Base-by-base conservation (phyloP, 2,329 filamentous ascomycete species). In the Sporothrix humicola region DNA sequence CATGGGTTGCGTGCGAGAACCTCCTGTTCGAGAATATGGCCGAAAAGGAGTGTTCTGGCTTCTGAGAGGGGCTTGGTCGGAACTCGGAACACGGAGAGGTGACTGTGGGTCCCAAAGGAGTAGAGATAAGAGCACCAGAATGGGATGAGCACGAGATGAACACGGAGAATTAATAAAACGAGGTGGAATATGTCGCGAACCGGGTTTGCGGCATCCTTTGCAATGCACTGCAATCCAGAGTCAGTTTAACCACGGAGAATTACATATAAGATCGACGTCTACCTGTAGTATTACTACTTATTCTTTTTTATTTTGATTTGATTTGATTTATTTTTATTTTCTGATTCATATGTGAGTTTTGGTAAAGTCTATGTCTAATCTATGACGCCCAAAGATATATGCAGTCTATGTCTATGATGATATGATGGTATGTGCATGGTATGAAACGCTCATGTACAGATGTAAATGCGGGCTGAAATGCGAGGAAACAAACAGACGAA, bases 371-470 rank as follows among this genome's bases (percentile, higher is more conserved):
- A 50, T 68, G 44, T 50, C 15, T 20, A 31, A 31, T 69, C 20
- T 68, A 66, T 37, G 26, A 52, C 6, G 10, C 10, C 46, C 44
- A 48, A 65, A 15, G 7, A 23, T 65, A 17, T 65, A 20, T 48
- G 42, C 61, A 65, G 20, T 65, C 20, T 65, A 65, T 65, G 61
- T 46, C 61, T 65, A 48, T 59, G 26, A n/a, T 44, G 54, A 13
- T 48, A 48, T 48, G 10, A 10, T 26, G 31, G 61, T 46, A 46
- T 65, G 42, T 63, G 37, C 59, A 63, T 63, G 59, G 59, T 44
- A 63, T 44, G 59, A 63, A 20, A 44, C 59, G 59, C 31, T 63
- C 37, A 44, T 63, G 56, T 63, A 63, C 59, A 63, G 59, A 23
- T 63, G 37, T 44, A 63, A 20, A 44, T 63, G 59, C 59, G 31